A percentile compares a stretch with the other conserved stretches of the same genome.
Conservation (phyloP, 495 filamentous ascomycete species). For the Aspergillus nanangensis region DNA sequence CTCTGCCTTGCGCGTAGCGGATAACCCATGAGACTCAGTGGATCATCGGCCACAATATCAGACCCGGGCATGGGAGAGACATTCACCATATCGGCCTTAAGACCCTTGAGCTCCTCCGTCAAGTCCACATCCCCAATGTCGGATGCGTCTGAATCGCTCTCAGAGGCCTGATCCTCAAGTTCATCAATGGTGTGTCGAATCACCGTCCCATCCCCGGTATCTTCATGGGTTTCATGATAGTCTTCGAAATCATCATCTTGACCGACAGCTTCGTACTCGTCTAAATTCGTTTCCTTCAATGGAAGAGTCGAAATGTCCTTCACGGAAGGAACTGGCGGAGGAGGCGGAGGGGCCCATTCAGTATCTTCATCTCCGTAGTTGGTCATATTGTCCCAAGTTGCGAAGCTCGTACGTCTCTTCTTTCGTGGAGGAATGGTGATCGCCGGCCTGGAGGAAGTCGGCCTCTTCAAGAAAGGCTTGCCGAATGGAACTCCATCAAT, state of each 20-base stretch:
- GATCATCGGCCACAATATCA: constrained; percentile 16
- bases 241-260: constrained; percentile 23
- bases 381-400: constrained; percentile 25
- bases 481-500: constrained; percentile 90
- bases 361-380: constrained; percentile 31
- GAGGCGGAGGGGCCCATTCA: constrained; percentile 34
- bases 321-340: constrained; percentile 13
- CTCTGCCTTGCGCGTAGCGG: constrained; percentile 10
- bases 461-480: constrained; percentile 57
- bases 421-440: constrained; percentile 76
- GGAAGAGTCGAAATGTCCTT: constrained; percentile 14
- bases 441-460: constrained; percentile 54
- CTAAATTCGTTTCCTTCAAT: neutral
- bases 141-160: constrained; percentile 33
- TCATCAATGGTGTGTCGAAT: constrained; percentile 34
- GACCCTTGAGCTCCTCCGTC: constrained; percentile 36
- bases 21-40: neutral
- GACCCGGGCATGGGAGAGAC: constrained; percentile 13
- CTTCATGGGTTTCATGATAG: constrained; percentile 25
- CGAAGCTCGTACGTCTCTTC: constrained; percentile 50
- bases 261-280: constrained; percentile 7
- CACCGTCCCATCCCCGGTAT: constrained; percentile 36
- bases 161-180: constrained; percentile 19
- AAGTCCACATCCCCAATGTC: constrained; percentile 38
- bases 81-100: constrained; percentile 38